A percentile compares a stretch with the other conserved stretches of the same genome.
Evolutionary conservation across 768 basidiomycete species (phyloP).

Genomic region (Gymnopilus dilepis): DNA sequence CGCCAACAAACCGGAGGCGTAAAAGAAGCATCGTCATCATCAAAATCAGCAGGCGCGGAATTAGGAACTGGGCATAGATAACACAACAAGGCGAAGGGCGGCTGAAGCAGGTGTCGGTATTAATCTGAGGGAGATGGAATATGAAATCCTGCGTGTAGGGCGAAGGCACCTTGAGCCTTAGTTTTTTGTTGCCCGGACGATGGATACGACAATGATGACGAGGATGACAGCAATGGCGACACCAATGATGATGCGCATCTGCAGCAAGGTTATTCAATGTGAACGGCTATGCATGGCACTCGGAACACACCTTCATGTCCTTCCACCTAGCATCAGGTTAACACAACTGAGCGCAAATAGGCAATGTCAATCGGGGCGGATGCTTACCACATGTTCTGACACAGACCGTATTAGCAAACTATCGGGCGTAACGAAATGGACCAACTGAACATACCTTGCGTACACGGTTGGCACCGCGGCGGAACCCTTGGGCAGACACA

Average conservation of each 20-base stretch:
- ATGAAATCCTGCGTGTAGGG: not conserved
- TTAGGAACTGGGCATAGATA: constrained; percentile 34
- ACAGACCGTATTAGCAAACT: constrained; percentile 13
- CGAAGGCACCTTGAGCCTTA: constrained; percentile 27
- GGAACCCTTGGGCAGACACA: constrained; percentile 98
- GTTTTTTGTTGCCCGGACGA: constrained; percentile 83
- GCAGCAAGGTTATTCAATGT: not conserved
- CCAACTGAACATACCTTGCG: constrained; percentile 74
- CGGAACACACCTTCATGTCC: constrained; percentile 83
- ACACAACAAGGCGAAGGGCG: constrained; percentile 31
- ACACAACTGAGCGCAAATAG: constrained; percentile 14
- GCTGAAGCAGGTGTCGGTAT: constrained; percentile 15
- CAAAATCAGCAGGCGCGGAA: constrained; percentile 12
- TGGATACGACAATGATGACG: constrained; percentile 93
- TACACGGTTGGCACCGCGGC: constrained; percentile 94
- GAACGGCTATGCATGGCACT: not conserved
- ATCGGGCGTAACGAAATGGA: not conserved
- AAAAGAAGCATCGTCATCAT: constrained; percentile 2
- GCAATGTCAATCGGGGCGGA: constrained; percentile 10
- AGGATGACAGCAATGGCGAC: constrained; percentile 89
- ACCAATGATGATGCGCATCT: constrained; percentile 98
- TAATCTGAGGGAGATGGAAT: constrained; percentile 7
- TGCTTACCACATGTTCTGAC: constrained; percentile 89
- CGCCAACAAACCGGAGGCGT: not conserved
- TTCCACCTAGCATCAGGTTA: constrained; percentile 73